These are phyloP conservation scores for Cenchrus purpureus DNA, from an alignment of 176 grass and related monocot species.

Conservation along the genomic window DNA sequence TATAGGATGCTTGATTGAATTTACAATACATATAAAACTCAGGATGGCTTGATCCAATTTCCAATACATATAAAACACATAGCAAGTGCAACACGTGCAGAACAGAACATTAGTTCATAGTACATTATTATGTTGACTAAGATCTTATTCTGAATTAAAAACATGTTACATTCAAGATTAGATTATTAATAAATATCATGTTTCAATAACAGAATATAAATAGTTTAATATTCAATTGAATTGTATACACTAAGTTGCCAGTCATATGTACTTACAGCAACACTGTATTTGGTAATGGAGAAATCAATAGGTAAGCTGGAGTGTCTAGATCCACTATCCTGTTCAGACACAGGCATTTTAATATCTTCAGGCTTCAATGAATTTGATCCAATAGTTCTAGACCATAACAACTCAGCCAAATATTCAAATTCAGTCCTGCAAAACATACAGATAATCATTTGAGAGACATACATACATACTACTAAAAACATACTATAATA, in stretches of 20 bases:
- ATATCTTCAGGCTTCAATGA: constrained; percentile 24
- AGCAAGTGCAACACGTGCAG: background rate
- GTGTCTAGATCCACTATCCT: constrained; percentile 31
- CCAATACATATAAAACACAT: background rate
- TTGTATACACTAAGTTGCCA: background rate
- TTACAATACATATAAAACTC: too few relatives aligned
- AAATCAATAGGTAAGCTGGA: constrained; percentile 46
- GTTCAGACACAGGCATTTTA: constrained; percentile 19
- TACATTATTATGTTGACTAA: constrained; percentile 13
- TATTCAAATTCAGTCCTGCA: constrained; percentile 65
- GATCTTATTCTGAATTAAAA: background rate
- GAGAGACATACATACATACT: background rate
- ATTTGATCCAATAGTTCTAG: constrained; percentile 57
- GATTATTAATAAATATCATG: background rate
- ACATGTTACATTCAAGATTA: background rate
- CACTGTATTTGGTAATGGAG: constrained; percentile 12
- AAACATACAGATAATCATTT: constrained; percentile 27
- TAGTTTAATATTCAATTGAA: constrained; percentile 20
- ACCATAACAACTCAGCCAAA: constrained; percentile 54
- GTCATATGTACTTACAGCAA: constrained; percentile 46
- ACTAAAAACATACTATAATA: too few relatives aligned
- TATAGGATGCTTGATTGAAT: background rate
- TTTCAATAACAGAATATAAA: constrained; percentile 13
- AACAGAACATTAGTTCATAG: constrained; percentile 15
- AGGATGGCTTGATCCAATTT: background rate